Evolutionary conservation across 2,329 filamentous ascomycete species (phyloP).

Genomic region (Paraphaeosphaeria minitans): DNA sequence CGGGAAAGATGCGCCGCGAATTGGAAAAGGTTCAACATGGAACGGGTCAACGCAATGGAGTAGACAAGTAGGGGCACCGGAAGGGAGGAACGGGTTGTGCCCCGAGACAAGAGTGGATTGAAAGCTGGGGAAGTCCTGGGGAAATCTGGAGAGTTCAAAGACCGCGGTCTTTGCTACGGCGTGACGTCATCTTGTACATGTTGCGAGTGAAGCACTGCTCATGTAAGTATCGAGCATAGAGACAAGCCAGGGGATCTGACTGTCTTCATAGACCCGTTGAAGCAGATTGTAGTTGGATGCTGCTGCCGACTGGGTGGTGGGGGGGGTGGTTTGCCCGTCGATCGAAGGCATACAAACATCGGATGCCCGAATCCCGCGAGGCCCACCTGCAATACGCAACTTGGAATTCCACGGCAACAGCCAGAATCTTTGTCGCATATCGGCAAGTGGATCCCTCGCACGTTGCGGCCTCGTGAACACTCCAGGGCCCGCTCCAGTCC

Average conservation of each 20-base stretch:
- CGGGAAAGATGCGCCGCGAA: not conserved
- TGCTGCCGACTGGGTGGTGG: not conserved
- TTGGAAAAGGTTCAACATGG: not conserved
- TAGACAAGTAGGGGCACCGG: not conserved
- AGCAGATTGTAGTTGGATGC: not conserved
- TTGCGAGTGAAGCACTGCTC: not conserved
- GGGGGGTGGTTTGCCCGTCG: not conserved
- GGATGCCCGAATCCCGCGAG: not conserved
- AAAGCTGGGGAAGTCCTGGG: constrained; percentile 1
- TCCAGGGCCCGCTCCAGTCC: not conserved
- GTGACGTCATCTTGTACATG: not conserved
- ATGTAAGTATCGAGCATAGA: not conserved
- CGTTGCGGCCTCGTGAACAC: not conserved
- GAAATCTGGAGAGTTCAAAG: not conserved
- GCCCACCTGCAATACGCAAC: not conserved
- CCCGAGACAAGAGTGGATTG: not conserved
- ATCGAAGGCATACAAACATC: not conserved
- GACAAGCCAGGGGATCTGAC: not conserved
- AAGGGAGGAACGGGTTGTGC: not conserved
- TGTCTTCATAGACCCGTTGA: not conserved
- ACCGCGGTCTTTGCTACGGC: constrained; percentile 1
- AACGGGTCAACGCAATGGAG: not conserved
- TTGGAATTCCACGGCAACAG: not conserved
- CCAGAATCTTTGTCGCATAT: not conserved
- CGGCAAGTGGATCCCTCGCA: not conserved